phyloP scores from a whole-genome alignment of 345 rosid genomes.

The Gossypium raimondii region DNA sequence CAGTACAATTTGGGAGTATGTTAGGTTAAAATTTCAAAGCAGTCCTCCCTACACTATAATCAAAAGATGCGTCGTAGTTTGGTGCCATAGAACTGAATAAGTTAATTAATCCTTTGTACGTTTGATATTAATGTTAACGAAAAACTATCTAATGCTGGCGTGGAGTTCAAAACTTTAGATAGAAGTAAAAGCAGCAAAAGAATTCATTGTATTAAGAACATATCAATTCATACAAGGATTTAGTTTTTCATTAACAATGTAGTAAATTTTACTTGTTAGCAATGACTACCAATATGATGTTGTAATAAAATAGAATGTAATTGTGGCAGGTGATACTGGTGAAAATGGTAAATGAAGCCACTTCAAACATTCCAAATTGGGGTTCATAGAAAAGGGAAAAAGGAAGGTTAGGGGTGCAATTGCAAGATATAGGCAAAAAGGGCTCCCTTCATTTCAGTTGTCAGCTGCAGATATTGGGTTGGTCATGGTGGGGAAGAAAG shows the following conservation, averaged over 20 bases:
- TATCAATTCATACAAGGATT: too few species aligned
- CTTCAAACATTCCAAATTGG: slow-evolving; percentile 85
- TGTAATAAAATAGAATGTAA: neutral
- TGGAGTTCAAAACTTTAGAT: neutral
- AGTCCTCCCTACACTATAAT: neutral
- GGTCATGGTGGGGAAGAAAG: neutral
- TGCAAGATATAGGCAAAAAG: neutral
- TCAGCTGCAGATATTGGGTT: neutral
- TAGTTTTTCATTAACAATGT: too few species aligned
- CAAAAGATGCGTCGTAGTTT: neutral
- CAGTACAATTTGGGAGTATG: neutral
- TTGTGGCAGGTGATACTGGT: slow-evolving; percentile 78
- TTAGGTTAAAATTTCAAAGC: neutral
- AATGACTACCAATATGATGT: neutral
- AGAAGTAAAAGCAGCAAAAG: neutral
- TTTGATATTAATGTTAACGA: too few species aligned
- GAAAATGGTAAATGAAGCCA: slow-evolving; percentile 91
- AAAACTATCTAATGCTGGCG: neutral
- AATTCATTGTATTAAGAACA: neutral
- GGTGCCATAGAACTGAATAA: neutral
- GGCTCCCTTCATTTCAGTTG: neutral
- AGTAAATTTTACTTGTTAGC: too few species aligned
- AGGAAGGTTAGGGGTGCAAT: neutral
- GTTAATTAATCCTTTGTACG: too few species aligned
- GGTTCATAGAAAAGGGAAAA: slow-evolving; percentile 25